A percentile compares a stretch with the other conserved stretches of the same genome.
Evolutionary conservation across 371 early-diverging fungal genomes (phyloP).

Genomic region (Circinella umbellata): DNA sequence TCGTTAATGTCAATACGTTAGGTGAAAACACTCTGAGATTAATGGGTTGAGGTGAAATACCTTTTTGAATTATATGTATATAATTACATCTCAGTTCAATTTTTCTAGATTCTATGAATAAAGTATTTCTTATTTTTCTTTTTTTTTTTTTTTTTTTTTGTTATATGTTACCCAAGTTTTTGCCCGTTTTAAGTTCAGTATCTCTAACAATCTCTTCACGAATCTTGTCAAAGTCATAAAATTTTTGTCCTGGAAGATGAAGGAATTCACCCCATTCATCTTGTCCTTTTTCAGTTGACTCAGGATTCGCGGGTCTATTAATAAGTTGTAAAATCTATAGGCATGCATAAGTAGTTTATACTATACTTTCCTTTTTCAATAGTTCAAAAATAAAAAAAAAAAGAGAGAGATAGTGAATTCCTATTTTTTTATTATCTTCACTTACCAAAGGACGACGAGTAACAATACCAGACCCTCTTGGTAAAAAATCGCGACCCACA

Average conservation of each 20-base stretch:
- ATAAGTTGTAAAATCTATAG: constrained; percentile 91
- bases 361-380: neutral
- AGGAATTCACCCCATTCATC: constrained; percentile 98
- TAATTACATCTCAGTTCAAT: neutral
- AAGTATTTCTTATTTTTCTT: too few relatives aligned
- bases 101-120: too few relatives aligned
- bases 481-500: constrained; percentile 98
- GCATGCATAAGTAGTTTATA: too few relatives aligned
- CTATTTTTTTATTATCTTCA: neutral
- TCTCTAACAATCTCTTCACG: constrained; percentile 93
- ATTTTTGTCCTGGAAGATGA: constrained; percentile 93
- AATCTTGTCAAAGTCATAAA: constrained; percentile 92
- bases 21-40: constrained; percentile 95
- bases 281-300: constrained; percentile 52
- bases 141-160: too few relatives aligned
- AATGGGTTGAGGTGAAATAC: constrained; percentile 94
- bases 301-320: constrained; percentile 73
- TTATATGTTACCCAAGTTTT: constrained; percentile 67
- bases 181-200: constrained; percentile 93
- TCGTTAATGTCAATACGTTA: constrained; percentile 95
- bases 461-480: constrained; percentile 95
- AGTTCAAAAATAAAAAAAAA: neutral
- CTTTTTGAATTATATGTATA: constrained; percentile 22
- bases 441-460: constrained; percentile 92
- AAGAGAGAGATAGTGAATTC: neutral